Conservation (phyloP, 1,139 yeast species). For the Kazachstania sp. region DNA sequence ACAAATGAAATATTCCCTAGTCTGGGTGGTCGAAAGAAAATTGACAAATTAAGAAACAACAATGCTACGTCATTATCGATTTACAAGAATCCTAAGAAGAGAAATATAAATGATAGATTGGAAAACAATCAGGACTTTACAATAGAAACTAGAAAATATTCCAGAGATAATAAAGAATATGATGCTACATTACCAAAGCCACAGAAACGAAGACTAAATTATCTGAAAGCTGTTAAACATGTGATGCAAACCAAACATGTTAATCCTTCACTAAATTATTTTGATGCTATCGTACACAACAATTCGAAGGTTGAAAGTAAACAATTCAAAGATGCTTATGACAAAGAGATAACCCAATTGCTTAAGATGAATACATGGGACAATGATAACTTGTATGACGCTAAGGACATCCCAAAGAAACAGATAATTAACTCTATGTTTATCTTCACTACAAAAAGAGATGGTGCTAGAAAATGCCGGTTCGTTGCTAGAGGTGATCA, state of each 20-base stretch:
- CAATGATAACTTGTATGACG: neutral
- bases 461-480: conserved; percentile 9
- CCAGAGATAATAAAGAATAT: neutral
- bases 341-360: conserved; percentile 7
- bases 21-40: conserved; percentile 1
- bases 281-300: conserved; percentile 5
- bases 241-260: neutral
- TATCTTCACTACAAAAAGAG: conserved; percentile 11
- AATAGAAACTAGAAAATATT: neutral
- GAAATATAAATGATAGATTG: neutral
- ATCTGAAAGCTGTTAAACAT: neutral
- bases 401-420: neutral
- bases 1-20: neutral
- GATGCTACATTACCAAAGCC: neutral
- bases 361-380: conserved; percentile 10
- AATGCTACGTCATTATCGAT: neutral
- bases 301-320: neutral
- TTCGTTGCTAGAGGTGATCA: conserved; percentile 12
- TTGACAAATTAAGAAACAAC: neutral
- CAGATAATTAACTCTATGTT: conserved; percentile 6
- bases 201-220: neutral
- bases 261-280: conserved; percentile 1
- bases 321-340: conserved; percentile 2
- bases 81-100: neutral
- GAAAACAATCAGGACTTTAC: too few species aligned